A percentile compares a stretch with the other conserved stretches of the same genome.
Conservation (phyloP, 192 early-diverging fungal species). For the Coemansia sp. region DNA sequence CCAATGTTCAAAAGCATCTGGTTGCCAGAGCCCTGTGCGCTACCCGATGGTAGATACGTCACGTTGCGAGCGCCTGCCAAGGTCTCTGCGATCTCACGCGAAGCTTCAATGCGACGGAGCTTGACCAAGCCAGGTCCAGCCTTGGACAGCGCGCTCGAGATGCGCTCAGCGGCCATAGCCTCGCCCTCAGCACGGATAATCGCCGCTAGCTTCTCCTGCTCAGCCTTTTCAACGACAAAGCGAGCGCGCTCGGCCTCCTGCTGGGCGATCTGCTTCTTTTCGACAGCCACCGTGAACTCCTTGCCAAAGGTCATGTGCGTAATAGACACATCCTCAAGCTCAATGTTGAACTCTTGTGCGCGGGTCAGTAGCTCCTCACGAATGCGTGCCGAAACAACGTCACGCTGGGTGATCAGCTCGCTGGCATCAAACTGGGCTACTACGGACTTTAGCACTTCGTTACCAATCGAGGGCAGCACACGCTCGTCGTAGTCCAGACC, state of each 20-base stretch:
- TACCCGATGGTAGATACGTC: conserved; percentile 81
- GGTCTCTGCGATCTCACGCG: conserved; percentile 93
- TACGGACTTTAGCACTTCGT: conserved; percentile 97
- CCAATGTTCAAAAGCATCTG: conserved; percentile 79
- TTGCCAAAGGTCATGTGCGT: conserved; percentile 99
- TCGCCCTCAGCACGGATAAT: conserved; percentile 99
- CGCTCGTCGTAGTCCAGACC: conserved; percentile 97
- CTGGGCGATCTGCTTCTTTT: conserved; percentile 98
- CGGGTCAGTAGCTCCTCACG: conserved; percentile 91
- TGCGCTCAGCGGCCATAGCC: conserved; percentile 86
- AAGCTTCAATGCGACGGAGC: conserved; percentile 96
- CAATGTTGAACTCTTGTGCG: conserved; percentile 93
- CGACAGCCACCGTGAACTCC: conserved; percentile 98
- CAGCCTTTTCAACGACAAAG: conserved; percentile 97
- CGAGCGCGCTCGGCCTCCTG: conserved; percentile 99
- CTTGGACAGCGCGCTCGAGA: conserved; percentile 88
- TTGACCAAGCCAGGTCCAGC: conserved; percentile 91
- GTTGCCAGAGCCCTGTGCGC: conserved; percentile 58
- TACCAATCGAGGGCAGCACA: conserved; percentile 96
- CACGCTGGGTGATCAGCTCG: conserved; percentile 98
- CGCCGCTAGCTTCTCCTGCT: conserved; percentile 96
- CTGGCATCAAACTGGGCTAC: conserved; percentile 98
- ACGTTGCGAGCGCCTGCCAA: conserved; percentile 80
- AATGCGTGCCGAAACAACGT: conserved; percentile 88
- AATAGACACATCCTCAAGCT: conserved; percentile 97